These are phyloP conservation scores for Leccinum longicurvipes DNA, from an alignment of 768 basidiomycete species.

Conservation along the genomic window DNA sequence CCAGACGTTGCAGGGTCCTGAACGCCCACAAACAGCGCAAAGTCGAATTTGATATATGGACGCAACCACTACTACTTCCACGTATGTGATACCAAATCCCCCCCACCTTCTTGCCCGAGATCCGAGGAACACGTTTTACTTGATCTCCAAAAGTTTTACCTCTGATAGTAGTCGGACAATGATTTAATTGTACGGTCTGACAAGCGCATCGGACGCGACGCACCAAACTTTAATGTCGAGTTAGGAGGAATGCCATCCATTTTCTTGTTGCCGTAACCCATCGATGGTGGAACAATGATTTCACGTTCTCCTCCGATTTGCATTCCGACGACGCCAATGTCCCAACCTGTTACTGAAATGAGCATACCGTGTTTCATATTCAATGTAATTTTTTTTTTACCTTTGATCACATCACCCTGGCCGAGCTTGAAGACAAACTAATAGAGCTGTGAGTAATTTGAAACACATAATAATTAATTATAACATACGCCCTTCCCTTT, in stretches of 20 bases:
- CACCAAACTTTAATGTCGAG: conserved; percentile 81
- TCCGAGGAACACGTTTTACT: conserved; percentile 38
- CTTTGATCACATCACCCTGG: conserved; percentile 89
- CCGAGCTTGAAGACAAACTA: conserved; percentile 81
- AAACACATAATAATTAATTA: conserved; percentile 2
- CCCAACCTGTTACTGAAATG: conserved; percentile 61
- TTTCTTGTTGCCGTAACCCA: conserved; percentile 71
- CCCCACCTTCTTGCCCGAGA: conserved; percentile 6
- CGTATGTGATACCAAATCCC: conserved; percentile 14
- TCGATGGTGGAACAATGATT: conserved; percentile 66
- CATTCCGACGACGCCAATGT: conserved; percentile 90
- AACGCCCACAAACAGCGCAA: conserved; percentile 14
- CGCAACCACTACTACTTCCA: conserved; percentile 17
- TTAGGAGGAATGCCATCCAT: conserved; percentile 65
- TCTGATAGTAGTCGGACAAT: conserved; percentile 39
- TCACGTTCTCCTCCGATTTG: conserved; percentile 84
- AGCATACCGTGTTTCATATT: background rate
- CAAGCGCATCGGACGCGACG: conserved; percentile 24
- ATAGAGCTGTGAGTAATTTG: conserved; percentile 1
- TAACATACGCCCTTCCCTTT: conserved; percentile 79
- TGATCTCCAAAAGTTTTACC: conserved; percentile 69
- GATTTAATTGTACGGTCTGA: conserved; percentile 6
- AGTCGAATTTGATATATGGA: conserved; percentile 29
- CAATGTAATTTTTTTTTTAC: conserved; percentile 32
- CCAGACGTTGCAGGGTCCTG: conserved; percentile 20